These are phyloP conservation scores for Leishmania guyanensis DNA, from an alignment of 208 protist species.

Conservation along the genomic window DNA sequence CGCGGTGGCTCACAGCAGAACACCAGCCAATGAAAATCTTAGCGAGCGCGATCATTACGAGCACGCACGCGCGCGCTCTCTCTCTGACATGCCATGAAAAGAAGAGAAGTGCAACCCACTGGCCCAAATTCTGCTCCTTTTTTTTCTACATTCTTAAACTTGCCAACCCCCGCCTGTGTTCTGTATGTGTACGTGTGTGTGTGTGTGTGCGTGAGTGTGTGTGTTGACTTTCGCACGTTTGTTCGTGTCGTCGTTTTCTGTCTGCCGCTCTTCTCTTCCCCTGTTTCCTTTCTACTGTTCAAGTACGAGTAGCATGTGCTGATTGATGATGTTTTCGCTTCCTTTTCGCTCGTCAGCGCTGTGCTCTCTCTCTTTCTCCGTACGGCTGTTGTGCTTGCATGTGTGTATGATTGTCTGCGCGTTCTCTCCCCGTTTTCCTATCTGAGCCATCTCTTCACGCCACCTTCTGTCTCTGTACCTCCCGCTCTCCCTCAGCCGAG, in stretches of 20 bases:
- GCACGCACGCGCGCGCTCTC: background rate
- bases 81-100: background rate
- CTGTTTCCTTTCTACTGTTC: background rate
- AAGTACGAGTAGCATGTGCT: background rate
- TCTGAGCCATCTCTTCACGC: too few relatives aligned
- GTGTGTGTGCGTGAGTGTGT: conserved; percentile 9
- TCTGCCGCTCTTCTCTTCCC: background rate
- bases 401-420: background rate
- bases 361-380: background rate
- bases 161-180: background rate
- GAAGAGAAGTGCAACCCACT: background rate
- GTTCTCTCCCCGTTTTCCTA: background rate
- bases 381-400: background rate
- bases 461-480: background rate
- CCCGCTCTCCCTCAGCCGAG: background rate
- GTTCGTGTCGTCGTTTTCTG: background rate
- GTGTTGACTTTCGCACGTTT: background rate
- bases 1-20: background rate
- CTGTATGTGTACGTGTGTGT: background rate
- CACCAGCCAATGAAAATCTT: background rate
- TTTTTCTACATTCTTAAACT: too few relatives aligned
- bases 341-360: background rate
- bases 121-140: background rate
- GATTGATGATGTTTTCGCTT: background rate
- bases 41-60: background rate